A percentile compares a stretch with the other conserved stretches of the same genome.
Conservation (phyloP, 345 rosid species). For the Euphorbia tirucalli region DNA sequence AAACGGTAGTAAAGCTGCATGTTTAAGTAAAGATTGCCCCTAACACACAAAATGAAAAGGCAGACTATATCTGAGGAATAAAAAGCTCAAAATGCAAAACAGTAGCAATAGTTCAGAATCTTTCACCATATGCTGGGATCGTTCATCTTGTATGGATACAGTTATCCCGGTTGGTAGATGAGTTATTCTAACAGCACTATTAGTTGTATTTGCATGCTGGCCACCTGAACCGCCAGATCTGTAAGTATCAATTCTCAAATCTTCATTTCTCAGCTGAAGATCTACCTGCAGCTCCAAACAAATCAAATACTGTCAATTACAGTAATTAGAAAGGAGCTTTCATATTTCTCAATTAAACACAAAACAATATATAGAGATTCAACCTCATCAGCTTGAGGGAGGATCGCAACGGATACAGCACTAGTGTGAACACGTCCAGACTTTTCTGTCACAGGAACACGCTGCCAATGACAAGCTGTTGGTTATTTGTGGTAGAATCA, state of each 20-base stretch:
- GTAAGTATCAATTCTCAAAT: conserved; percentile 83
- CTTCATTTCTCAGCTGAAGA: conserved; percentile 88
- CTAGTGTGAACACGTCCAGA: conserved; percentile 90
- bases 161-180: conserved; percentile 77
- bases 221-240: conserved; percentile 93
- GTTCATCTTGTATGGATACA: conserved; percentile 90
- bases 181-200: conserved; percentile 88
- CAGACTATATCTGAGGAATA: neutral
- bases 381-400: conserved; percentile 98
- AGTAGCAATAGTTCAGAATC: conserved; percentile 2
- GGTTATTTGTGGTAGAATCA: conserved; percentile 18
- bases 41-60: neutral
- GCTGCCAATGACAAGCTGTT: conserved; percentile 51
- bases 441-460: conserved; percentile 94
- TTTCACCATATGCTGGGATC: conserved; percentile 94
- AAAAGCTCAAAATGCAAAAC: conserved; percentile 4
- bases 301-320: conserved; percentile 4
- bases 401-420: conserved; percentile 94
- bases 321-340: neutral
- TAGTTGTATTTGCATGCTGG: conserved; percentile 90
- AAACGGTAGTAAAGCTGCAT: neutral
- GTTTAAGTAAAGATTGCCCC: neutral
- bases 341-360: conserved; percentile 1
- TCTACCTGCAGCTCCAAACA: conserved; percentile 57
- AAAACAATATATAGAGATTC: conserved; percentile 19